Base-by-base conservation (phyloP, 768 basidiomycete species). In the Amanita pseudoporphyria region DNA sequence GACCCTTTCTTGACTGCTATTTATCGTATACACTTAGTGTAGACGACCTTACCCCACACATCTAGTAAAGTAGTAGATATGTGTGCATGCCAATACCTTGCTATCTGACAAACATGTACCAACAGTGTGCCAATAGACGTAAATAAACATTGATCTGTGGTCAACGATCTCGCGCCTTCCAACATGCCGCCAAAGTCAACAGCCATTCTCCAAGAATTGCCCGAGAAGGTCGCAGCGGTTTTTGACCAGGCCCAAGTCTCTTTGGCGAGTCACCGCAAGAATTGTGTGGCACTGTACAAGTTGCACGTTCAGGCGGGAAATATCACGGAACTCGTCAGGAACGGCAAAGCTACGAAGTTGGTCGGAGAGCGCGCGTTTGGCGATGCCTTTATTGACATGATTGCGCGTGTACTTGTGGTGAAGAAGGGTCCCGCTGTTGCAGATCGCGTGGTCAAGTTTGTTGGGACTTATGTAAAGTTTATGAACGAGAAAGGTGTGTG, bases 211-310 rank as follows among this genome's bases (percentile, higher is more conserved):
- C 65, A 68, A 3, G 58, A 58, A 6, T 53, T 76, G 1, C 57
- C 63, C 36, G 69, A 67, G 32, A 60, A 61, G 6, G 53, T 76
- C 14, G 64, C 70, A 1, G 56, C 57, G 10, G 67, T 75, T 16
- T 94, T 95, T 51, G 82, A 86, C 39, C 90, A 96, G 64, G 84
- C 77, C 0, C 93, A 96, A 60, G 65, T 64, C 16, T 83, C 87
- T 0, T 61, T 81, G 19, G 88, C 92, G 3, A 92, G 90, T 63
- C 95, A 97, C 66, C 86, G 87, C 58, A 97, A 97, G 72, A 96
- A 96, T 65, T 77, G 84, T 47, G 84, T 93, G 38, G 82, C 84
- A 0, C 74, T 97, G 1, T 78, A 88, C 71, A 93, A 95, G 62
- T 65, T 95, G 28, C 91, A 95, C 57, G 55, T 70, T 12, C 76